phyloP scores from a whole-genome alignment of 345 rosid genomes.

The Excoecaria agallocha region DNA sequence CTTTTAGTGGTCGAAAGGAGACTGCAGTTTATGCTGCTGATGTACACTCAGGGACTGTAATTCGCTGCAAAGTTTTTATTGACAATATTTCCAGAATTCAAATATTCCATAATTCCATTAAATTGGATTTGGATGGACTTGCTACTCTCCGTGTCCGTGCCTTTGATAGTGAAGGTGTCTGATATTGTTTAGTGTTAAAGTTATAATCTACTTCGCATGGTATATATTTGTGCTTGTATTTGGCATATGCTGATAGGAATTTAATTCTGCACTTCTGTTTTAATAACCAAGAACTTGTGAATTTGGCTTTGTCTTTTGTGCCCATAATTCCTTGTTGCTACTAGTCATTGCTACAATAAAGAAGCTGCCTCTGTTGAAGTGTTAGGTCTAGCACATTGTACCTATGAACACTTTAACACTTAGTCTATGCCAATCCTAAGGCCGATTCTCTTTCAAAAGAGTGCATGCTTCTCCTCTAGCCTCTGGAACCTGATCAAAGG shows the following conservation, averaged over 20 bases:
- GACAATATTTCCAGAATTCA: slow-evolving; percentile 84
- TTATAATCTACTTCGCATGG: background rate
- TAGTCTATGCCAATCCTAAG: too few relatives aligned
- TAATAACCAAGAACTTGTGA: background rate
- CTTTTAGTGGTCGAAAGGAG: slow-evolving; percentile 75
- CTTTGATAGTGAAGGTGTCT: slow-evolving; percentile 74
- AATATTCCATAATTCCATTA: slow-evolving; percentile 87
- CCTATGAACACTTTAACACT: too few relatives aligned
- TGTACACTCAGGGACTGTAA: slow-evolving; percentile 65
- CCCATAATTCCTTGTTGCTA: background rate
- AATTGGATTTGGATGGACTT: slow-evolving; percentile 93
- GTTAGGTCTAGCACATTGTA: too few relatives aligned
- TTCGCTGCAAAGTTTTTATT: slow-evolving; percentile 95
- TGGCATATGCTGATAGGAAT: background rate
- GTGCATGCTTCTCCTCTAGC: too few relatives aligned
- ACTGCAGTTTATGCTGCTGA: slow-evolving; percentile 94
- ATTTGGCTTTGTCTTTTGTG: background rate
- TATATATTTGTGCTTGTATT: background rate
- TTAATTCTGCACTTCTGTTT: too few relatives aligned
- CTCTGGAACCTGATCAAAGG: background rate
- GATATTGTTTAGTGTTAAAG: background rate
- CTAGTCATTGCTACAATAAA: background rate
- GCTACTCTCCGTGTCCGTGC: slow-evolving; percentile 92
- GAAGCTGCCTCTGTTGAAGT: too few relatives aligned
- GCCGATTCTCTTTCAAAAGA: too few relatives aligned